Evolutionary conservation across 805 yeast species (phyloP).

Genomic region (Diddensiella transvaalensis): DNA sequence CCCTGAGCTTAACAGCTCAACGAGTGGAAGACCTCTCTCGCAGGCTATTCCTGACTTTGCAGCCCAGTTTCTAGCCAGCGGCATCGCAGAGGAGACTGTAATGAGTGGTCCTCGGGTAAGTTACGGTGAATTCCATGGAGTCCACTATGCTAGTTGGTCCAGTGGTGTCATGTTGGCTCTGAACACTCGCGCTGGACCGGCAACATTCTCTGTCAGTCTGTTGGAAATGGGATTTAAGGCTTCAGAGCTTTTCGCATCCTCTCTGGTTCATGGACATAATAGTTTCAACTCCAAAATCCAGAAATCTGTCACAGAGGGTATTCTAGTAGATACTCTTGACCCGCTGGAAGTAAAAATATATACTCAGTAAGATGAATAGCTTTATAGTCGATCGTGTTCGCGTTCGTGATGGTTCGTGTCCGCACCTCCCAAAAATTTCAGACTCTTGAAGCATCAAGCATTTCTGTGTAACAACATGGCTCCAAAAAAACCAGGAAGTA

Average conservation of each 20-base stretch:
- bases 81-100: slow-evolving; percentile 2
- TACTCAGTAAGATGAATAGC: too few species aligned
- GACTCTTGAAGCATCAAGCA: too few species aligned
- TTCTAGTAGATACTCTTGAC: not conserved
- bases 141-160: slow-evolving; percentile 14
- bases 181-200: not conserved
- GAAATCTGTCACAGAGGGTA: not conserved
- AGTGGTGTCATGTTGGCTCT: not conserved
- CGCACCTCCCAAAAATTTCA: too few species aligned
- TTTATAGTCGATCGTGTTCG: too few species aligned
- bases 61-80: not conserved
- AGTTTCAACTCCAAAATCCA: not conserved
- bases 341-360: not conserved
- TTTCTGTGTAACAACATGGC: too few species aligned
- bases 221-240: not conserved
- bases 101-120: slow-evolving; percentile 11
- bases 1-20: not conserved
- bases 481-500: not conserved
- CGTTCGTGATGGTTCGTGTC: too few species aligned
- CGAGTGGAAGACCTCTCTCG: slow-evolving; percentile 1
- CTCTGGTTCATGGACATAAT: not conserved
- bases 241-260: not conserved
- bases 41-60: slow-evolving; percentile 16
- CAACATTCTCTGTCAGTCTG: not conserved
- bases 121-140: slow-evolving; percentile 6